Conservation (phyloP, 73 alveolate species). For the Uronychia setigera region DNA sequence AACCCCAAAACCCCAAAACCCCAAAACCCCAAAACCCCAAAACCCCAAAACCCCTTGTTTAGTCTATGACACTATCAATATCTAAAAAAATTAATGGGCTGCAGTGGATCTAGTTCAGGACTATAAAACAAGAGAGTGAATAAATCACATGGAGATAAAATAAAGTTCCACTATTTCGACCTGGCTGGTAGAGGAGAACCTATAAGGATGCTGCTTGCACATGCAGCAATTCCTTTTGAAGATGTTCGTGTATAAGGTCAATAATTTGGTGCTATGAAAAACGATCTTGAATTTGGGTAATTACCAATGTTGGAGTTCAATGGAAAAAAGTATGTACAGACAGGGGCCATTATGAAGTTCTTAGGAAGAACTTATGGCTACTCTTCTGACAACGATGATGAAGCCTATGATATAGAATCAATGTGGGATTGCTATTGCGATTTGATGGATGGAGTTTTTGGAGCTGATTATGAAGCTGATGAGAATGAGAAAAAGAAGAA, state of each 20-base stretch:
- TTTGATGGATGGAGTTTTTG: neutral
- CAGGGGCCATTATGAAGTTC: conserved; percentile 24
- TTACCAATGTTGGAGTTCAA: conserved; percentile 19
- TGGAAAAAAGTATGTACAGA: conserved; percentile 16
- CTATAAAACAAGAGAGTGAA: too few relatives aligned
- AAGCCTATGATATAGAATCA: conserved; percentile 30
- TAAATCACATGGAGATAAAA: too few relatives aligned
- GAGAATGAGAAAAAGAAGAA: conserved; percentile 5
- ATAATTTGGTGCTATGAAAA: too few relatives aligned
- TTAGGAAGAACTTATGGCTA: conserved; percentile 40
- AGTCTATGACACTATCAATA: too few relatives aligned
- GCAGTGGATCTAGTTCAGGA: too few relatives aligned
- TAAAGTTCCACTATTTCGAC: too few relatives aligned
- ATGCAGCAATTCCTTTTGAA: conserved; percentile 49
- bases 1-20: too few relatives aligned
- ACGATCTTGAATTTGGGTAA: conserved; percentile 18
- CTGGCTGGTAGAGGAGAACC: conserved; percentile 74
- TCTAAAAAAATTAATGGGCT: too few relatives aligned
- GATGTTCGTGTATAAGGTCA: too few relatives aligned
- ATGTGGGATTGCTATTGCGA: conserved; percentile 25
- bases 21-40: too few relatives aligned
- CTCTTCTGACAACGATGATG: conserved; percentile 16
- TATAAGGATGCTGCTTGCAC: conserved; percentile 59
- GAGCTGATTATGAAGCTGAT: neutral
- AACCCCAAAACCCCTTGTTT: too few relatives aligned